These are phyloP conservation scores for Phoma sp. DNA, from an alignment of 2,329 filamentous ascomycete genomes.

Conservation along the genomic window DNA sequence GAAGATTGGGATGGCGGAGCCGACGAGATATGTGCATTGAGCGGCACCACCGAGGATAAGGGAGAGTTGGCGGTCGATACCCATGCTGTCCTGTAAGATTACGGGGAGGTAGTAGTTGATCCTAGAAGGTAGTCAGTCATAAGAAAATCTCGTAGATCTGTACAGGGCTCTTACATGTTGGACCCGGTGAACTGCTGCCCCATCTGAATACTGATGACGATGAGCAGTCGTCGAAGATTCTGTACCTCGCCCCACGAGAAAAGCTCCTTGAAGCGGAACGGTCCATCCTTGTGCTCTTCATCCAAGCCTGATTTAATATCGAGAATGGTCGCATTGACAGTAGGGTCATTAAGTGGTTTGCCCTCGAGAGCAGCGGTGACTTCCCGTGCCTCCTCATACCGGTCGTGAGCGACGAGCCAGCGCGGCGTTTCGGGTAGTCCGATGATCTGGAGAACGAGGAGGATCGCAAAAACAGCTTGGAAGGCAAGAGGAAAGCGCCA, in stretches of 20 bases:
- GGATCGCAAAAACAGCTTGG: conserved; percentile 54
- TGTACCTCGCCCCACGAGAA: conserved; percentile 52
- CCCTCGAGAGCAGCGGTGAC: conserved; percentile 57
- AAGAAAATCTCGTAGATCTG: too few species aligned
- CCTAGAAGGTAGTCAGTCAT: conserved; percentile 6
- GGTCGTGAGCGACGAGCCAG: conserved; percentile 55
- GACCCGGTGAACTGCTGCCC: conserved; percentile 56
- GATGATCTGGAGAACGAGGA: conserved; percentile 52
- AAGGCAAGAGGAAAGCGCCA: conserved; percentile 59
- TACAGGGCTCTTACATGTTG: conserved; percentile 19
- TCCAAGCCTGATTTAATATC: conserved; percentile 55
- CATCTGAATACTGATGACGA: conserved; percentile 60
- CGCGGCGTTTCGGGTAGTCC: conserved; percentile 55
- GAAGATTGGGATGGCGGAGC: conserved; percentile 52
- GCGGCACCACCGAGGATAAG: conserved; percentile 55
- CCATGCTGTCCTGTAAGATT: conserved; percentile 61
- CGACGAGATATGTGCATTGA: conserved; percentile 53
- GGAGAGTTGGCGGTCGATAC: conserved; percentile 58
- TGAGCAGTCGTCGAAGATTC: conserved; percentile 55
- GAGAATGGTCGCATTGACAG: conserved; percentile 51
- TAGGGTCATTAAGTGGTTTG: conserved; percentile 52
- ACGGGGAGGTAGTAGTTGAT: conserved; percentile 44
- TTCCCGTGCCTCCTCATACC: conserved; percentile 54
- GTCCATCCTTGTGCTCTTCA: conserved; percentile 56
- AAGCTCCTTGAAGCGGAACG: conserved; percentile 40